Evolutionary conservation across 2,329 filamentous ascomycete species (phyloP), one percentile per base, ranked within the genome.

Genomic region (Emmonsiellopsis sp.): DNA sequence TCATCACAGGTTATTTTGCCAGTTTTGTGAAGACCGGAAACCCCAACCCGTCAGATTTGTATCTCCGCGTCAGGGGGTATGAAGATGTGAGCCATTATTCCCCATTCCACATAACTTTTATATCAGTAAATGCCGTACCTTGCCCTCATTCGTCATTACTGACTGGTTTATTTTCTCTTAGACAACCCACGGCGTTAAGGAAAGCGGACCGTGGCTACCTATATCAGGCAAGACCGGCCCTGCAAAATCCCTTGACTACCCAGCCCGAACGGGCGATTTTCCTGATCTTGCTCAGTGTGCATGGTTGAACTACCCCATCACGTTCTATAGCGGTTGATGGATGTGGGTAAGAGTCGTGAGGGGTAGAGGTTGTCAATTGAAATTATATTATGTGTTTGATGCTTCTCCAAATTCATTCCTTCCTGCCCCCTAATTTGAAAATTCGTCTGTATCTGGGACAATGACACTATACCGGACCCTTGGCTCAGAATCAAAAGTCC

Each of bases 281-380:
- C 66, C 71, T 32, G 79, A 82, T 64, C 59, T 73, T 55, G 61
- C 71, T 60, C 77, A 82, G 67, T 82, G 79, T 57, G 68, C 68
- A 10, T 71, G 67, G 43, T 57, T 79, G 51, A 73, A 72, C 2
- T 68, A 78, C 57, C 70, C 72, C 7, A 59, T 78, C 49, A 63
- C 66, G 43, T 75, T 75, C 51, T 77, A 74, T 59, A 55, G 74
- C 6, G 57, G 67, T 33, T 33, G 36, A 17, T 13, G 34, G 36
- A 27, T 17, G 17, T 17, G 21, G 21, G 21, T 5, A 27, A 27
- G 21, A 5, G 5, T 27, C 21, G 21, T 3, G 21, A 27, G 21
- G 3, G 21, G 21, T 27, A 27, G 21, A 4, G 21, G 21, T 27
- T 27, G 21, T 5, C 21, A 27, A 27, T 27, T 27, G 21, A 27